phyloP scores from a whole-genome alignment of 768 basidiomycete species.

The Auriscalpium orientale region DNA sequence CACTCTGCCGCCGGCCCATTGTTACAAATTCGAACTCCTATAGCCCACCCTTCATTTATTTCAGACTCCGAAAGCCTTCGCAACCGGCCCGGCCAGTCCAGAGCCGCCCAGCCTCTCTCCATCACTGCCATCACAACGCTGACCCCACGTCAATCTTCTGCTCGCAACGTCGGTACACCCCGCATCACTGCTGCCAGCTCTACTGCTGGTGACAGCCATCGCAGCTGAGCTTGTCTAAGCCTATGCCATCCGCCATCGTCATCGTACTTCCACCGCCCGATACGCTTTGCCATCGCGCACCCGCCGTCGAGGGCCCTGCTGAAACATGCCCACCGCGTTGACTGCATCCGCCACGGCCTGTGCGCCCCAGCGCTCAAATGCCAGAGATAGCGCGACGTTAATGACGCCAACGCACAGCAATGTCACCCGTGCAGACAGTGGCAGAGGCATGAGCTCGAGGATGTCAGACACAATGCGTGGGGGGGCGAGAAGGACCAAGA shows the following conservation, averaged over 20 bases:
- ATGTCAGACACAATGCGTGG: slow-evolving; percentile 48
- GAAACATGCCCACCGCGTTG: slow-evolving; percentile 41
- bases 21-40: background rate
- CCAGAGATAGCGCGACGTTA: slow-evolving; percentile 66
- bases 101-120: background rate
- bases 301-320: slow-evolving; percentile 37
- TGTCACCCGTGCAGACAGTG: slow-evolving; percentile 56
- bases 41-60: too few species aligned
- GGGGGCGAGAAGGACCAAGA: slow-evolving; percentile 70
- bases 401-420: slow-evolving; percentile 59
- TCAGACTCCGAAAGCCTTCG: background rate
- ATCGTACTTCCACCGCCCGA: slow-evolving; percentile 76
- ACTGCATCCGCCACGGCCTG: slow-evolving; percentile 46
- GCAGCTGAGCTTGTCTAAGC: too few species aligned
- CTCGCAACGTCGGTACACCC: background rate
- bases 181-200: too few species aligned
- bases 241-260: background rate
- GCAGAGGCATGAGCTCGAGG: slow-evolving; percentile 73
- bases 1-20: background rate
- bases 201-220: too few species aligned
- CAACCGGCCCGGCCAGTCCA: background rate
- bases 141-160: background rate
- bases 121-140: background rate
- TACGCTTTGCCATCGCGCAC: slow-evolving; percentile 68
- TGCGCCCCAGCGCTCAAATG: slow-evolving; percentile 74